Evolutionary conservation across 352 stramenopile species (phyloP), one percentile per base, ranked within the genome.

Genomic region (Phytophthora fragariae): DNA sequence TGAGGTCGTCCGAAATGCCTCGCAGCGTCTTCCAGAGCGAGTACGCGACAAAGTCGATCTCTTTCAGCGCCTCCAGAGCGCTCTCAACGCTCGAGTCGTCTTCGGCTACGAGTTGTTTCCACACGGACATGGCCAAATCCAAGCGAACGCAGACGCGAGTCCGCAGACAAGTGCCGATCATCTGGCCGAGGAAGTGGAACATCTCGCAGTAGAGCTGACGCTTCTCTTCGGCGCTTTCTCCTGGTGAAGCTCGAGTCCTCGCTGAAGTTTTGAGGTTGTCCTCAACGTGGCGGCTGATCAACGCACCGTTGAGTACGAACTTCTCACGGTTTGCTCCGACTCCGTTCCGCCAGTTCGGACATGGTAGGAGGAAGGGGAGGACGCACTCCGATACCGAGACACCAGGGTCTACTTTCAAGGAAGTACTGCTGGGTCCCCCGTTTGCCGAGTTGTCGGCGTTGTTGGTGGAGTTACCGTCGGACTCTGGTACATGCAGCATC

Each of bases 131-230:
- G 1, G 86, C 84, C 6, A 97, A 70, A 56, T 94, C 87, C 1
- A 97, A 76, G 12, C 87, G 86, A 17, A 95, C 76, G 21, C 89
- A 92, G 1, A 97, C 89, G 1, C 85, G 75, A 50, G 85, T 97
- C 9, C 93, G 85, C 8, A 98, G 74, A 50, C 91, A 93, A 35
- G 93, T 93, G 1, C 92, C 94, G 10, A 98, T 80, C 71, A 98
- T 90, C 68, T 98, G 88, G 1, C 94, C 94, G 12, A 98, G 62
- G 55, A 98, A 98, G 46, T 86, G 79, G 50, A 94, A 96, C 86
- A 97, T 96, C 56, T 97, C 90, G 17, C 80, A 73, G 33, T 92
- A 82, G 1, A 97, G 62, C 46, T 91, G 82, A 1, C 82, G 77
- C 55, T 82, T 84, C 17, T 92, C 78, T 46, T 90, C 75, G 0